Evolutionary conservation across 305 asterid species (phyloP).

Genomic region (Solanum hybrid): DNA sequence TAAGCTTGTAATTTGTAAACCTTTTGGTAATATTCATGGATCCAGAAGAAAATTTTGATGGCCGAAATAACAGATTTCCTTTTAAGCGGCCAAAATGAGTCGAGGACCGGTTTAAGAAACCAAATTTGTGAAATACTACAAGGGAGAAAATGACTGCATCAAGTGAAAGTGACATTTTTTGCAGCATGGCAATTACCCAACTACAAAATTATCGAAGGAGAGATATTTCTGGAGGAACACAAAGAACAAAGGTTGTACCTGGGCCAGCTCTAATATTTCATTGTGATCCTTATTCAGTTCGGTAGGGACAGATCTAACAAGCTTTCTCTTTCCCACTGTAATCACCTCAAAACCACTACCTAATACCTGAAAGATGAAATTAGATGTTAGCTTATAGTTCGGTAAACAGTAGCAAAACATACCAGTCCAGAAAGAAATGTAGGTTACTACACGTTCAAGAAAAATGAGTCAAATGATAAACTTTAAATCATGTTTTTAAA

Average conservation of each 20-base stretch:
- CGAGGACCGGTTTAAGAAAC: background rate
- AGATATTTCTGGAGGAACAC: background rate
- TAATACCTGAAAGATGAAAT: constrained; percentile 45
- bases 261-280: constrained; percentile 91
- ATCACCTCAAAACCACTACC: constrained; percentile 97
- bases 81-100: background rate
- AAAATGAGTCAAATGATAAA: background rate
- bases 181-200: background rate
- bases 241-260: constrained; percentile 35
- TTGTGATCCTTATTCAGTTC: constrained; percentile 94
- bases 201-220: background rate
- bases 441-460: background rate
- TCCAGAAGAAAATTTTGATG: background rate
- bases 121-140: background rate
- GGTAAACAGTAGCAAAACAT: background rate
- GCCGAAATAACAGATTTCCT: background rate
- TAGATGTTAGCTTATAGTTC: background rate
- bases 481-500: background rate
- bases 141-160: background rate
- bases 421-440: background rate
- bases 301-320: constrained; percentile 88
- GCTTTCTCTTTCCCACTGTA: constrained; percentile 78
- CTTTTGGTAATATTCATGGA: background rate
- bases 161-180: background rate
- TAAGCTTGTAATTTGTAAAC: background rate